A percentile compares a stretch with the other conserved stretches of the same genome.
Evolutionary conservation across 352 stramenopile species (phyloP).

Genomic region (Phytophthora ohioensis): DNA sequence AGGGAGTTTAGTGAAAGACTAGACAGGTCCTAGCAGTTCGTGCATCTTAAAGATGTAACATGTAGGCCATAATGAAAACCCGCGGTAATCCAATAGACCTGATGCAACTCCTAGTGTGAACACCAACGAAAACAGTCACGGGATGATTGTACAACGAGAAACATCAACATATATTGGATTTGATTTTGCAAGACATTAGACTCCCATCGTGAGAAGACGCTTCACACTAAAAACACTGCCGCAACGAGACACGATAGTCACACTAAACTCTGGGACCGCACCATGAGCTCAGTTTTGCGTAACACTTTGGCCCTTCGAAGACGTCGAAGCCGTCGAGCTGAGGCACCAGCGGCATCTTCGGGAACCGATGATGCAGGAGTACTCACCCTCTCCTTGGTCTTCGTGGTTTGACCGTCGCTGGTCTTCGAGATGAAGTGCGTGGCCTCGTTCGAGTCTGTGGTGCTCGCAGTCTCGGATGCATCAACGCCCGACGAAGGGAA

Average conservation of each 20-base stretch:
- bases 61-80: no score
- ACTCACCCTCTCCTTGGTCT: neutral
- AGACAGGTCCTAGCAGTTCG: no score
- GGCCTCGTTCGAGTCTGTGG: neutral
- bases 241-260: neutral
- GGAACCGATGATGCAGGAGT: neutral
- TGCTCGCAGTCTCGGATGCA: neutral
- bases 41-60: no score
- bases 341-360: neutral
- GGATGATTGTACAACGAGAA: no score
- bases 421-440: neutral
- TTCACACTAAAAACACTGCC: no score
- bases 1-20: no score
- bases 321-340: neutral
- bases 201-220: no score
- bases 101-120: no score
- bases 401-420: neutral
- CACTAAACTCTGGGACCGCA: neutral
- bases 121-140: no score
- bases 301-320: neutral
- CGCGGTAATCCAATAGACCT: no score
- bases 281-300: neutral
- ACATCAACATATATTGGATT: no score
- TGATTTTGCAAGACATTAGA: no score
- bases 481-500: neutral